Percentiles rank a stretch among this genome's conserved stretches.
These are phyloP conservation scores for Aspergillus haitiensis DNA, from an alignment of 495 filamentous ascomycete genomes.

Conservation along the genomic window DNA sequence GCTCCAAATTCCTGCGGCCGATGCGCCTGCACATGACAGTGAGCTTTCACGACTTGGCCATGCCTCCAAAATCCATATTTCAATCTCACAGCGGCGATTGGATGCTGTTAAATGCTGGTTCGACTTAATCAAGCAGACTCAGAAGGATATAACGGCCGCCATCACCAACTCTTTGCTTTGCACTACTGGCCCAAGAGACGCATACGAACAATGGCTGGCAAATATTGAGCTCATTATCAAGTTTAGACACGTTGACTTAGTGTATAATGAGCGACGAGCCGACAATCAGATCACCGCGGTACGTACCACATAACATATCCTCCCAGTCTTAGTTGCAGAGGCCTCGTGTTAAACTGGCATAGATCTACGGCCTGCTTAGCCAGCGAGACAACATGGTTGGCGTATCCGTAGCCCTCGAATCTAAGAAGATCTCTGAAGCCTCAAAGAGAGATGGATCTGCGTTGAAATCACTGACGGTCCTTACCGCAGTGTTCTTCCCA, in stretches of 20 bases:
- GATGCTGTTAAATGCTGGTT: conserved; percentile 8
- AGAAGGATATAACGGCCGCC: neutral
- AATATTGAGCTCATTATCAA: conserved; percentile 9
- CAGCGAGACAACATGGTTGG: conserved; percentile 22
- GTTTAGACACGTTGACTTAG: conserved; percentile 12
- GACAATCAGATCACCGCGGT: conserved; percentile 20
- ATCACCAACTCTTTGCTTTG: neutral
- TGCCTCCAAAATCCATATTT: conserved; percentile 13
- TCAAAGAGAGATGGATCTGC: conserved; percentile 18
- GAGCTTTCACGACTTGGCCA: conserved; percentile 17
- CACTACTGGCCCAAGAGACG: neutral
- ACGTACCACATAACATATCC: neutral
- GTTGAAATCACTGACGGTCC: conserved; percentile 16
- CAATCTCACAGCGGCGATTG: conserved; percentile 8
- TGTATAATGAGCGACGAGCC: conserved; percentile 12
- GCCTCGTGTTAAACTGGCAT: neutral
- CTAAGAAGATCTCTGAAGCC: conserved; percentile 19
- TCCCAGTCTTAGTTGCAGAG: neutral
- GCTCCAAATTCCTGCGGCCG: conserved; percentile 16
- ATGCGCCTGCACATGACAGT: conserved; percentile 19
- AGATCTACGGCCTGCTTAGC: conserved; percentile 18
- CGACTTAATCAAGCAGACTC: conserved; percentile 3
- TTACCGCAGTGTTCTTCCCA: conserved; percentile 15
- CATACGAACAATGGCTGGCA: conserved; percentile 12
- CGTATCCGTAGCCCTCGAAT: conserved; percentile 18